Evolutionary conservation across 495 filamentous ascomycete genomes (phyloP), one percentile per base, ranked within the genome.

Genomic region (Penicillium diatomitis): DNA sequence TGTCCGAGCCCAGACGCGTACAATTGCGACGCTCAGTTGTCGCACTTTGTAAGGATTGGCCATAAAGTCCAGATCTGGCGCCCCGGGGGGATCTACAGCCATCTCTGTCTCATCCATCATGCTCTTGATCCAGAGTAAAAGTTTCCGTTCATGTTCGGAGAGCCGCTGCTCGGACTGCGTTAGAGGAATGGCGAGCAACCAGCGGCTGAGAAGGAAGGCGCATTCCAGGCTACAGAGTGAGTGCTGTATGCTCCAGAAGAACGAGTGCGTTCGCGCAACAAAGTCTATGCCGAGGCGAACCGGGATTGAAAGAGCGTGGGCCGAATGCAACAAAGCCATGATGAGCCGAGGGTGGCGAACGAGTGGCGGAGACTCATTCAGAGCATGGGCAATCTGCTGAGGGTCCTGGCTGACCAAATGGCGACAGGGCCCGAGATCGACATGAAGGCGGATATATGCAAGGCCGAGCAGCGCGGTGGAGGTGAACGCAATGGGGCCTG

Each of bases 101-200:
- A 86, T 83, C 51, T 85, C 82, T 6, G 85, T 87, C 69, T 88
- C 85, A 57, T 85, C 81, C 54, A 88, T 74, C 79, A 88, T 85
- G 54, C 78, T 82, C 45, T 82, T 79, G 35, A 88, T 74, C 72
- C 78, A 84, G 37, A 80, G 65, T 20, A 86, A 74, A 7, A 87
- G 69, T 50, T 79, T 80, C 44, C 70, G 70, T 60, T 88, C 85
- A 46, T 88, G 70, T 29, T 73, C 72, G 2, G 70, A 72, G 20
- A 75, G 52, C 36, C 67, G 60, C 42, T 73, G 72, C 36, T 74
- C 69, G 4, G 68, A 58, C 41, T 72, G 70, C 0, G 71, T 72
- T 6, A 62, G 52, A 9, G 75, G 74, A 20, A 78, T 71, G 6
- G 65, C 62, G 8, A 74, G 70, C 8, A 80, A 58, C 77, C 77